Percentiles rank a stretch among this genome's conserved stretches.
phyloP scores from a whole-genome alignment of 495 filamentous ascomycete genomes.

The Apiosordaria backusii region DNA sequence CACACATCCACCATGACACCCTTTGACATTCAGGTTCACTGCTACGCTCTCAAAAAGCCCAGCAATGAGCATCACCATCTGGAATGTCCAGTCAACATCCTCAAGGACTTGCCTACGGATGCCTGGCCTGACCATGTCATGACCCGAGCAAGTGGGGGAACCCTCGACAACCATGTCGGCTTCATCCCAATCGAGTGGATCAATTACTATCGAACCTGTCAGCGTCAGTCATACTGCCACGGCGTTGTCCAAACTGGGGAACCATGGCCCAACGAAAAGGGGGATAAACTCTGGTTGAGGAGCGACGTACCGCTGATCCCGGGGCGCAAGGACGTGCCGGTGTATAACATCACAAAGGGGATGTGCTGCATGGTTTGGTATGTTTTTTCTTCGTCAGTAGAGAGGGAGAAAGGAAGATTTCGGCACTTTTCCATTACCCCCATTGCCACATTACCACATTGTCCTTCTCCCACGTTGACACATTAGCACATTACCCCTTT shows the following conservation, averaged over 20 bases:
- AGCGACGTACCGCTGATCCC: slow-evolving; percentile 1
- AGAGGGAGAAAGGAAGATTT: too few relatives aligned
- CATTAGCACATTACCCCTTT: background rate
- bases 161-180: slow-evolving; percentile 28
- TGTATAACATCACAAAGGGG: slow-evolving; percentile 17
- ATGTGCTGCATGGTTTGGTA: slow-evolving; percentile 13
- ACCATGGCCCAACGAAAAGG: slow-evolving; percentile 7
- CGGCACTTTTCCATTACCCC: background rate
- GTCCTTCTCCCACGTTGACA: too few relatives aligned
- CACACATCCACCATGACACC: background rate
- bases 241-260: slow-evolving; percentile 9
- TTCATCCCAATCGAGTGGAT: slow-evolving; percentile 12
- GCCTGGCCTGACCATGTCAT: slow-evolving; percentile 14
- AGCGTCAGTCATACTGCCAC: slow-evolving; percentile 7
- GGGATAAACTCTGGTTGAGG: slow-evolving; percentile 19
- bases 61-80: background rate
- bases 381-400: background rate
- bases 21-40: background rate
- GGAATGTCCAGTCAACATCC: background rate
- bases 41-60: slow-evolving; percentile 2
- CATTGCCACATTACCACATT: background rate
- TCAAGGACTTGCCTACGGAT: slow-evolving; percentile 5
- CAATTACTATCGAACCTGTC: background rate
- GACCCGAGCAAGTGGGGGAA: slow-evolving; percentile 23
- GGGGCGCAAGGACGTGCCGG: slow-evolving; percentile 10